A percentile compares a stretch with the other conserved stretches of the same genome.
These are phyloP conservation scores for Dryas drummondii DNA, from an alignment of 306 rosid species.

Conservation along the genomic window DNA sequence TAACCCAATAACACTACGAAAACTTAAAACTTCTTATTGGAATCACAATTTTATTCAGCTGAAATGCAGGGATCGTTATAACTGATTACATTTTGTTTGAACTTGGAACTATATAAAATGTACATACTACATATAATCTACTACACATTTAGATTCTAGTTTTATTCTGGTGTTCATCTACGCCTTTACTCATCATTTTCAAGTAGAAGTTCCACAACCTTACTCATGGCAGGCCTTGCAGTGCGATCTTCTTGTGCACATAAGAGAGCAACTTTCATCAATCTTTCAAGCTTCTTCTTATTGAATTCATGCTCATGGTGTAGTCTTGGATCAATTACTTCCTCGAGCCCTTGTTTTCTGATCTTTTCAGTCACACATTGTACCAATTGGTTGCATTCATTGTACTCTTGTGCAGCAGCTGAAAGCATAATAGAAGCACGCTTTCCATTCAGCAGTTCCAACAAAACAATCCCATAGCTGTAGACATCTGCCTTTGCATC, in stretches of 20 bases:
- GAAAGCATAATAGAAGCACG: slow-evolving; percentile 25
- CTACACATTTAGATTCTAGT: neutral
- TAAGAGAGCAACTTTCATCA: slow-evolving; percentile 32
- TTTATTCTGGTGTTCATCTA: neutral
- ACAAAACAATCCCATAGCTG: slow-evolving; percentile 44
- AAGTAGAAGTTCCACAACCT: slow-evolving; percentile 36
- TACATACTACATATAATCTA: no score
- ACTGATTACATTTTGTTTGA: no score
- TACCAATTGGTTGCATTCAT: slow-evolving; percentile 23
- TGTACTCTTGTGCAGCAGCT: neutral
- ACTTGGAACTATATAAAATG: no score
- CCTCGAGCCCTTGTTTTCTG: slow-evolving; percentile 24
- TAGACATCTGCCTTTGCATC: slow-evolving; percentile 49
- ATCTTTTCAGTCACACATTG: slow-evolving; percentile 31
- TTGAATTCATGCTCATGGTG: slow-evolving; percentile 9
- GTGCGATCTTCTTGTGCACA: slow-evolving; percentile 40
- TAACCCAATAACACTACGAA: no score
- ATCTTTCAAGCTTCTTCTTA: slow-evolving; percentile 17
- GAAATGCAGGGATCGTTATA: no score
- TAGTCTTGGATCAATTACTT: slow-evolving; percentile 32
- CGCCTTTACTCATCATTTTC: neutral
- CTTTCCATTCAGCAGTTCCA: slow-evolving; percentile 40
- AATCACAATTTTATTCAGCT: no score
- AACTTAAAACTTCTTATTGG: no score
- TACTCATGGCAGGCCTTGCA: slow-evolving; percentile 45